Evolutionary conservation across 352 stramenopile species (phyloP).

Genomic region (Pythium diclinum): DNA sequence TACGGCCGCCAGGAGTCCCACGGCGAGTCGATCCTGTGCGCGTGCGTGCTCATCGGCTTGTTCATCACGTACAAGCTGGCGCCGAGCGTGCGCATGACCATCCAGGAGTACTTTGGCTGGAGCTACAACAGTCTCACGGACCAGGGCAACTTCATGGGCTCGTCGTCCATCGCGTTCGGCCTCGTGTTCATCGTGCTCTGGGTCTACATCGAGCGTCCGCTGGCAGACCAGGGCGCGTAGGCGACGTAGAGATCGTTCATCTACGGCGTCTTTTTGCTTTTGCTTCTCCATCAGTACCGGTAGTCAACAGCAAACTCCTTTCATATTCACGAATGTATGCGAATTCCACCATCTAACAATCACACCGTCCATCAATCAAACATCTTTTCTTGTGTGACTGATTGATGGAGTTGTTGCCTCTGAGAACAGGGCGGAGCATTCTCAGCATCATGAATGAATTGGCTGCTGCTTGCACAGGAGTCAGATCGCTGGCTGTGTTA

Average conservation of each 20-base stretch:
- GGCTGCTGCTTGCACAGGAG: not conserved
- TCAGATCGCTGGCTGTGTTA: not conserved
- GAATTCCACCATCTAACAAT: not conserved
- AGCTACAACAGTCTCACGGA: constrained; percentile 83
- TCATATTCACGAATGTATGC: constrained; percentile 24
- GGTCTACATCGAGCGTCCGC: constrained; percentile 77
- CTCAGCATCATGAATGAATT: not conserved
- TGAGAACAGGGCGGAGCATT: not conserved
- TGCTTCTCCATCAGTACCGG: not conserved
- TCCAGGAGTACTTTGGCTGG: constrained; percentile 89
- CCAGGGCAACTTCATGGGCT: constrained; percentile 81
- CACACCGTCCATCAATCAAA: not conserved
- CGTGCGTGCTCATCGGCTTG: constrained; percentile 75
- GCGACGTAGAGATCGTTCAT: not conserved
- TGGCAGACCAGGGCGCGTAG: constrained; percentile 10
- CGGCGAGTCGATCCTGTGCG: constrained; percentile 66
- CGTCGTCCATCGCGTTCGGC: constrained; percentile 65
- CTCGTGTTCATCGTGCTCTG: constrained; percentile 83
- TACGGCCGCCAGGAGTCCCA: constrained; percentile 71
- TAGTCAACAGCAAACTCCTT: not conserved
- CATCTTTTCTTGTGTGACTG: not conserved
- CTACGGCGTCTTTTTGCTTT: not conserved
- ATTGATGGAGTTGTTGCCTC: not conserved
- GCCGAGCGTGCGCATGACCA: constrained; percentile 80
- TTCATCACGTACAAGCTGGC: constrained; percentile 80